Evolutionary conservation across 2,329 filamentous ascomycete genomes (phyloP).

Genomic region (Arachnomyces sp.): DNA sequence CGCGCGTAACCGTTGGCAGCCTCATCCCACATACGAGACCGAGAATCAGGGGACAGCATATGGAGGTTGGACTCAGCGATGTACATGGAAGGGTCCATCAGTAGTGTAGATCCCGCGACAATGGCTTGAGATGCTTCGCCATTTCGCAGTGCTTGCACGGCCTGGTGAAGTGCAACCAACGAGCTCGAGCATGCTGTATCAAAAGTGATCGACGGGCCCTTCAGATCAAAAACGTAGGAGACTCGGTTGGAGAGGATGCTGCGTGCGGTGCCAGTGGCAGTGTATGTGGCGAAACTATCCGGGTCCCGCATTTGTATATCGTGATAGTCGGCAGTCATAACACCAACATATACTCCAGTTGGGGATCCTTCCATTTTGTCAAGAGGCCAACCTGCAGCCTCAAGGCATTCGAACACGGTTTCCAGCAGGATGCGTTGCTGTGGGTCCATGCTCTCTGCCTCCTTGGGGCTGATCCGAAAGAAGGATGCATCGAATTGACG

Average conservation of each 20-base stretch:
- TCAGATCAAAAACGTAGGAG: constrained; percentile 19
- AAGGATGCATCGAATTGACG: constrained; percentile 25
- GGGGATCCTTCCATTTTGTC: constrained; percentile 21
- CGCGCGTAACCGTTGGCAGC: constrained; percentile 40
- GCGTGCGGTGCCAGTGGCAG: constrained; percentile 18
- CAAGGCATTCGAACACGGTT: constrained; percentile 20
- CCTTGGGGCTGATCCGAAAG: constrained; percentile 19
- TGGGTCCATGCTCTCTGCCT: constrained; percentile 24
- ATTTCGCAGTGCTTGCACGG: constrained; percentile 15
- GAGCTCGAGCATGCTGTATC: constrained; percentile 23
- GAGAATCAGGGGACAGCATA: constrained; percentile 42
- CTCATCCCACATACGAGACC: constrained; percentile 38
- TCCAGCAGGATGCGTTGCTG: constrained; percentile 25
- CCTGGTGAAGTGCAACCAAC: constrained; percentile 18
- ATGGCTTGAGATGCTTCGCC: constrained; percentile 13
- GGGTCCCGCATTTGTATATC: constrained; percentile 16
- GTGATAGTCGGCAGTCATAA: constrained; percentile 24
- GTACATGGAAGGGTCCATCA: constrained; percentile 12
- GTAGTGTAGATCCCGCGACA: constrained; percentile 8
- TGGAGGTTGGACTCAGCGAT: constrained; percentile 16
- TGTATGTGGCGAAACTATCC: constrained; percentile 13
- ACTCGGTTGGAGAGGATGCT: constrained; percentile 26
- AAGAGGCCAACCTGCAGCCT: constrained; percentile 20
- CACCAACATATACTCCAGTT: constrained; percentile 27
- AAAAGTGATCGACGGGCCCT: constrained; percentile 21